Conservation (phyloP, 1,284 basidiomycete genomes). For the Fomitiporia mediterranea region DNA sequence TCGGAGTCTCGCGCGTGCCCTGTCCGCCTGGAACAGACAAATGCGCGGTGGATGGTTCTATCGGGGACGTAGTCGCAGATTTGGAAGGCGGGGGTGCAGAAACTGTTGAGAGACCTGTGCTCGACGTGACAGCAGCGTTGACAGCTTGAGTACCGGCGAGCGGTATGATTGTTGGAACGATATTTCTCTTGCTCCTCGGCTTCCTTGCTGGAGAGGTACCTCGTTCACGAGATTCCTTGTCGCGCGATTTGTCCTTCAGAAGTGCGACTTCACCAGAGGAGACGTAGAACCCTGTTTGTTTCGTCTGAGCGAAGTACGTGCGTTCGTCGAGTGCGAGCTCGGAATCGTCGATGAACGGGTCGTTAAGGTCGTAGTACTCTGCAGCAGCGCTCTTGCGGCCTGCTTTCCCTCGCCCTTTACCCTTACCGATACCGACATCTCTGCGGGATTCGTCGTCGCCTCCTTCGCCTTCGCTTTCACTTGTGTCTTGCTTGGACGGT, state of each 20-base stretch:
- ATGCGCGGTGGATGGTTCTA: conserved; percentile 3
- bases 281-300: conserved; percentile 93
- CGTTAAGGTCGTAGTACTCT: conserved; percentile 85
- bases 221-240: not conserved
- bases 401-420: conserved; percentile 37
- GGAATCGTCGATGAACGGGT: conserved; percentile 97
- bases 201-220: conserved; percentile 49
- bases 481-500: conserved; percentile 38
- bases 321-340: conserved; percentile 89
- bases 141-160: conserved; percentile 26
- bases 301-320: conserved; percentile 88
- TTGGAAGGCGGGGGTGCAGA: not conserved
- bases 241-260: conserved; percentile 61
- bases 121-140: conserved; percentile 19
- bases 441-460: conserved; percentile 14
- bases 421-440: conserved; percentile 26
- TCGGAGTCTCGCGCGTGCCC: conserved; percentile 53
- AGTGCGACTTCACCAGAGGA: conserved; percentile 81
- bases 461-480: conserved; percentile 48
- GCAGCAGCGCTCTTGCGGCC: conserved; percentile 50
- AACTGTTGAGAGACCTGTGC: conserved; percentile 22
- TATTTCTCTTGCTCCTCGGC: conserved; percentile 57
- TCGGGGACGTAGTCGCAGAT: conserved; percentile 22
- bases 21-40: not conserved
- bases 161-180: conserved; percentile 31